Base-by-base conservation (phyloP, 768 basidiomycete genomes). In the Lentinula detonsa region DNA sequence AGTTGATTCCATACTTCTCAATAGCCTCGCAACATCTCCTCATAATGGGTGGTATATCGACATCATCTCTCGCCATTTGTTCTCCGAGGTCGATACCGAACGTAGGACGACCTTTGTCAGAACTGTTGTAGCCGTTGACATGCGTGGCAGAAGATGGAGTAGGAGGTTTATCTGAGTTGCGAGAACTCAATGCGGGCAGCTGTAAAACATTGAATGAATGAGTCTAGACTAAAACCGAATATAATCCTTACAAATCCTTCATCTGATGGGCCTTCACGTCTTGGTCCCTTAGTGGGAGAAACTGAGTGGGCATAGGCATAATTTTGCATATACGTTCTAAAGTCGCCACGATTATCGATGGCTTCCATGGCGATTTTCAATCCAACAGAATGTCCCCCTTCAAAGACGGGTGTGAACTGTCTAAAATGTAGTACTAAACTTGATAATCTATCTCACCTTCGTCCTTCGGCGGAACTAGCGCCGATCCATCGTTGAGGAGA, bases 321-420 rank as follows among this genome's bases (percentile, higher is more conserved):
- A 70, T 97, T 94, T 70, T 97, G 93, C 95, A 99, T 98, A 71
- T 89, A 99, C 7, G 82, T 85, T 75, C 91, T 96, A 77, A 99
- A 98, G 73, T 99, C 97, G 39, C 87, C 81, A 42, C 95, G 85
- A 67, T 95, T 95, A 74, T 99, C 96, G 66, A 99, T 97, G 5
- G 85, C 83, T 71, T 98, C 95, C 61, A 90, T 88, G 23, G 92
- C 85, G 2, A 88, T 78, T 71, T 96, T 96, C 53, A 99, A 75
- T 11, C 96, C 95, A 6, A 84, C 77, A 16, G 49, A 39, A 28
- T 39, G 56, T 4, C 45, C 40, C 11, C n/a, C 45, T 59, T 11
- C 7, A 34, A 6, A 56, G n/a, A 13, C 4, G 7, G 5, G 40
- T 43, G 15, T 56, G 9, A 56, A 33, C 35, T 16, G 16, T 39